Conservation (phyloP, 768 basidiomycete species). For the Leccinum variicolor region DNA sequence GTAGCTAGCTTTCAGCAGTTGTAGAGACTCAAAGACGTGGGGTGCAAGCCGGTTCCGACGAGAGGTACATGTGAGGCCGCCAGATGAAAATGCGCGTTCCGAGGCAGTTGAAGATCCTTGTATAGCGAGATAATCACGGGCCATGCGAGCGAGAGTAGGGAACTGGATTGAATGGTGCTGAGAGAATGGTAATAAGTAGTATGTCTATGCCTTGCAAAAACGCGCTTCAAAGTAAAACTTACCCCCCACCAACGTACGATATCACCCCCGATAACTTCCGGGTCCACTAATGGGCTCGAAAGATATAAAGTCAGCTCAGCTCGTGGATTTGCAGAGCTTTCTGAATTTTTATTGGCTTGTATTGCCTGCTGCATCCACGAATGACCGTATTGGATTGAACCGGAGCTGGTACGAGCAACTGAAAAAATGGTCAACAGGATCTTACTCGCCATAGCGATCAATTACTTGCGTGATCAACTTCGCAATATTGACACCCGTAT, state of each 20-base stretch:
- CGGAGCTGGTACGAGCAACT: background rate
- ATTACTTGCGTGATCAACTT: no score
- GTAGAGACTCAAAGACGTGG: background rate
- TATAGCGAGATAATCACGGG: constrained; percentile 8
- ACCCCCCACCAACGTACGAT: constrained; percentile 1
- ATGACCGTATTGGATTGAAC: constrained; percentile 2
- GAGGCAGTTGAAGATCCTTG: constrained; percentile 25
- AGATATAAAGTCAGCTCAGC: background rate
- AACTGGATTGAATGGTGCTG: background rate
- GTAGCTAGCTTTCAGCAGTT: background rate
- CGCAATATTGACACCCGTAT: no score
- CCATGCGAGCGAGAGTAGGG: background rate
- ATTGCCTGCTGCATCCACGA: constrained; percentile 1
- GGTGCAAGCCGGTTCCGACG: background rate
- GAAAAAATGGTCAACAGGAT: background rate
- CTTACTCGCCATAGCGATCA: background rate
- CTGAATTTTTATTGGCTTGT: background rate
- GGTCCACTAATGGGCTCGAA: background rate
- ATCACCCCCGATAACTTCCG: background rate
- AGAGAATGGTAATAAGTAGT: background rate
- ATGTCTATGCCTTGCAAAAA: background rate
- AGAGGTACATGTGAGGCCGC: constrained; percentile 22
- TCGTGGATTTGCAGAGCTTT: background rate
- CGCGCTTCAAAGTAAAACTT: background rate
- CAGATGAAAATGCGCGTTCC: constrained; percentile 28